Base-by-base conservation (phyloP, 2,329 filamentous ascomycete species). In the Rasamsonia emersonii region DNA sequence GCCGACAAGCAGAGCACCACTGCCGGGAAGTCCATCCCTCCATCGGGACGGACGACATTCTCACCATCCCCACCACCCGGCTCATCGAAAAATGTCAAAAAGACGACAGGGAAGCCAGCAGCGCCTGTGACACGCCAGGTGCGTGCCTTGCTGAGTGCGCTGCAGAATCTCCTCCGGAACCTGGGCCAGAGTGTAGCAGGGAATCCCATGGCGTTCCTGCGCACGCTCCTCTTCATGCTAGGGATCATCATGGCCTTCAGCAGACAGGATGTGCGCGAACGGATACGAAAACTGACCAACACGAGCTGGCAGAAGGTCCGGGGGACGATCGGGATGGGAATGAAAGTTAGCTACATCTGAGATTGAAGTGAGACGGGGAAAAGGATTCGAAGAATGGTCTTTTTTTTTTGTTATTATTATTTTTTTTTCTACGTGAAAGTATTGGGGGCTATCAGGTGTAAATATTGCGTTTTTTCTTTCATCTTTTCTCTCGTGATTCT, bases 321-420 rank as follows among this genome's bases (percentile, higher is more conserved):
- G 54, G 72, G 77, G 27, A 96, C 91, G 0, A 79, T 89, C 4
- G 88, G 88, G 2, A 96, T 96, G 89, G 91, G 89, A 2, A 83
- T 93, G 42, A 96, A 95, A 65, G 88, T 96, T 50, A 93, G 83
- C 56, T 96, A 96, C 63, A 93, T 98, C 38, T 96, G 42, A 39
- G 8, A 23, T 23, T 23, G n/a, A n/a, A n/a, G n/a, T n/a, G n/a
- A n/a, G n/a, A n/a, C n/a, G n/a, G n/a, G n/a, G n/a, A n/a, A n/a
- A n/a, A n/a, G n/a, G n/a, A n/a, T n/a, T n/a, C n/a, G n/a, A n/a
- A n/a, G n/a, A n/a, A n/a, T n/a, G n/a, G n/a, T n/a, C n/a, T n/a
- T n/a, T n/a, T n/a, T n/a, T n/a, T n/a, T n/a, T n/a, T n/a, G n/a
- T n/a, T n/a, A n/a, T n/a, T n/a, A n/a, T n/a, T n/a, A n/a, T n/a